A percentile compares a stretch with the other conserved stretches of the same genome.
Evolutionary conservation across 2,329 filamentous ascomycete genomes (phyloP).

Genomic region (Knufia petricola): DNA sequence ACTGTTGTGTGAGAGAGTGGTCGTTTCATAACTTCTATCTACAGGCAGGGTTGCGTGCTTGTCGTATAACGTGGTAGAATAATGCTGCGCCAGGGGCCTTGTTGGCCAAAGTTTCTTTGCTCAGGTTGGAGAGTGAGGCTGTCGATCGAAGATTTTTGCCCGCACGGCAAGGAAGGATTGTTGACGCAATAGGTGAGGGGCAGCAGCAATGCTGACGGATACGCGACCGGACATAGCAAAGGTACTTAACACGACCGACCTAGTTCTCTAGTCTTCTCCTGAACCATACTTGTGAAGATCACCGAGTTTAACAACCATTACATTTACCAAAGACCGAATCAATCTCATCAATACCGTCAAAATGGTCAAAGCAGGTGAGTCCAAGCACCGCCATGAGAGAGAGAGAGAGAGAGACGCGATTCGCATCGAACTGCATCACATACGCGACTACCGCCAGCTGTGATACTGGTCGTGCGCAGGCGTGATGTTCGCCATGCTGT

Average conservation of each 20-base stretch:
- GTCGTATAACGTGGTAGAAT: too few species aligned
- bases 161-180: neutral
- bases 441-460: neutral
- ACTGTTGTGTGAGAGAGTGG: too few species aligned
- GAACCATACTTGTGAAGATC: neutral
- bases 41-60: too few species aligned
- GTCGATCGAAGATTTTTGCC: neutral
- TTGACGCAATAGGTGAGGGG: neutral
- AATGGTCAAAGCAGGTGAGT: conserved; percentile 98
- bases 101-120: too few species aligned
- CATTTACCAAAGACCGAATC: neutral
- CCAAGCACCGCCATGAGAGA: neutral
- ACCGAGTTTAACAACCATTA: too few species aligned
- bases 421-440: too few species aligned
- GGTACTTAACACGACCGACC: neutral
- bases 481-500: neutral
- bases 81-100: too few species aligned
- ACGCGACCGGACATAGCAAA: neutral
- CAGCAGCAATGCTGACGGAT: neutral
- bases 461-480: too few species aligned
- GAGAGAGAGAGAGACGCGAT: too few species aligned
- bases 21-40: too few species aligned
- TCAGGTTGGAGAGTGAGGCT: too few species aligned
- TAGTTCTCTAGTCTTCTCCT: neutral
- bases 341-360: conserved; percentile 44